Conservation (phyloP, 2,329 filamentous ascomycete genomes). For the Pestalotiopsis fici region DNA sequence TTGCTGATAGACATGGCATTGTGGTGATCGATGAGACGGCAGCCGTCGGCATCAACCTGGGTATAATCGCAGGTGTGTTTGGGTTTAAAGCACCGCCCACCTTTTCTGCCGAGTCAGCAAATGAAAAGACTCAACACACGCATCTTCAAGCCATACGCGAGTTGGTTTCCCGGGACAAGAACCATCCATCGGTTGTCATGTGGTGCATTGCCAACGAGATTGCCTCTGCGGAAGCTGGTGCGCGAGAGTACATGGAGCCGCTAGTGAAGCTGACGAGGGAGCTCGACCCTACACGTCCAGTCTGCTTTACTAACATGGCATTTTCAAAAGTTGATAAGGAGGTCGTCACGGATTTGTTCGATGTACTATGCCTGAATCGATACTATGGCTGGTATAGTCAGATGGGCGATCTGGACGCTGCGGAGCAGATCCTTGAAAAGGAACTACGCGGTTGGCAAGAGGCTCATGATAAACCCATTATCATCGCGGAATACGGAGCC, state of each 20-base stretch:
- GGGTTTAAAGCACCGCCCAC: constrained; percentile 13
- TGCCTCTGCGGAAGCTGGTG: constrained; percentile 18
- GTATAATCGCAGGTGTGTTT: constrained; percentile 14
- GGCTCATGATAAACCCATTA: not conserved
- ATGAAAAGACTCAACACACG: constrained; percentile 14
- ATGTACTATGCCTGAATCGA: constrained; percentile 27
- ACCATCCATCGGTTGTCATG: constrained; percentile 26
- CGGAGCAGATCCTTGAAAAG: constrained; percentile 20
- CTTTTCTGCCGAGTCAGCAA: constrained; percentile 19
- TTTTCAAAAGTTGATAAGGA: constrained; percentile 15
- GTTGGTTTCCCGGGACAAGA: constrained; percentile 26
- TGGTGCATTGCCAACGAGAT: constrained; percentile 27
- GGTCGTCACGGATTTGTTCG: constrained; percentile 24
- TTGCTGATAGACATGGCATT: constrained; percentile 27
- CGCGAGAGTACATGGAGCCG: constrained; percentile 25
- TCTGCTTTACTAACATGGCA: constrained; percentile 24
- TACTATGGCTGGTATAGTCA: constrained; percentile 29
- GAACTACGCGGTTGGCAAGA: constrained; percentile 16
- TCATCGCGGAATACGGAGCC: not conserved
- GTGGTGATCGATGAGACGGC: constrained; percentile 29
- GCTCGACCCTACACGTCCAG: constrained; percentile 25
- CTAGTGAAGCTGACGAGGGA: constrained; percentile 19
- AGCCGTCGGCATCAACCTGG: constrained; percentile 25
- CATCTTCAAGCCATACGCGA: constrained; percentile 24
- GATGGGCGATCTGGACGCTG: constrained; percentile 21